Evolutionary conservation across 495 filamentous ascomycete genomes (phyloP).

Genomic region (Neurospora tetraspora): DNA sequence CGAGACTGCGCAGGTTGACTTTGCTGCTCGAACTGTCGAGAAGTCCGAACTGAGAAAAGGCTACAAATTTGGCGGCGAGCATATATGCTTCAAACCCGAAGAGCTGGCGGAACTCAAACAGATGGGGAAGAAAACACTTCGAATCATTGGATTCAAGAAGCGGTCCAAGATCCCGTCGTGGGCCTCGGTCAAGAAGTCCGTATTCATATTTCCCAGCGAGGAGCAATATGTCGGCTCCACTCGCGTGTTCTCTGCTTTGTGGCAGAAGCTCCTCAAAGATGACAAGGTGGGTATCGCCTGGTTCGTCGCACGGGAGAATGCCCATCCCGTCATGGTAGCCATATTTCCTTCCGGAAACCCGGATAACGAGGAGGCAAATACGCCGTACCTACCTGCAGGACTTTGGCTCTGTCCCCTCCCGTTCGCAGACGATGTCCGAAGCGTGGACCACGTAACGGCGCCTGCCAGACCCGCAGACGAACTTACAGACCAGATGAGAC

Average conservation of each 20-base stretch:
- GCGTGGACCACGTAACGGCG: constrained; percentile 34
- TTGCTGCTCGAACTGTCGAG: constrained; percentile 67
- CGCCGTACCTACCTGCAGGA: constrained; percentile 67
- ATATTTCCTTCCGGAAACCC: constrained; percentile 65
- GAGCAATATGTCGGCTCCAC: constrained; percentile 82
- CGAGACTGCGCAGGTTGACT: constrained; percentile 60
- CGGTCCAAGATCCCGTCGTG: constrained; percentile 65
- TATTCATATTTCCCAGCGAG: constrained; percentile 92
- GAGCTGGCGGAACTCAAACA: constrained; percentile 66
- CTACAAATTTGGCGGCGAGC: constrained; percentile 90
- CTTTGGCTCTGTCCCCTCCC: constrained; percentile 86
- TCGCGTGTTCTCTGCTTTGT: constrained; percentile 82
- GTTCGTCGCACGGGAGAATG: constrained; percentile 77
- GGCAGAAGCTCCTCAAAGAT: constrained; percentile 70
- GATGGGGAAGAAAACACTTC: constrained; percentile 62
- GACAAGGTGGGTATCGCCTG: constrained; percentile 78
- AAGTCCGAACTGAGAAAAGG: constrained; percentile 80
- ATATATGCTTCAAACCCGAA: constrained; percentile 73
- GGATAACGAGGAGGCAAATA: constrained; percentile 48
- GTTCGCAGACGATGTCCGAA: constrained; percentile 82
- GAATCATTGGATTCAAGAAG: constrained; percentile 92
- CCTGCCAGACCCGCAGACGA: constrained; percentile 55
- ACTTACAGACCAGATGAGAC: constrained; percentile 71
- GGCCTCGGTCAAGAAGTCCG: constrained; percentile 75
- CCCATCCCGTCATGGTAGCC: constrained; percentile 66